Evolutionary conservation across 805 yeast species (phyloP), one percentile per base, ranked within the genome.

Genomic region (Wickerhamiella occidentalis): DNA sequence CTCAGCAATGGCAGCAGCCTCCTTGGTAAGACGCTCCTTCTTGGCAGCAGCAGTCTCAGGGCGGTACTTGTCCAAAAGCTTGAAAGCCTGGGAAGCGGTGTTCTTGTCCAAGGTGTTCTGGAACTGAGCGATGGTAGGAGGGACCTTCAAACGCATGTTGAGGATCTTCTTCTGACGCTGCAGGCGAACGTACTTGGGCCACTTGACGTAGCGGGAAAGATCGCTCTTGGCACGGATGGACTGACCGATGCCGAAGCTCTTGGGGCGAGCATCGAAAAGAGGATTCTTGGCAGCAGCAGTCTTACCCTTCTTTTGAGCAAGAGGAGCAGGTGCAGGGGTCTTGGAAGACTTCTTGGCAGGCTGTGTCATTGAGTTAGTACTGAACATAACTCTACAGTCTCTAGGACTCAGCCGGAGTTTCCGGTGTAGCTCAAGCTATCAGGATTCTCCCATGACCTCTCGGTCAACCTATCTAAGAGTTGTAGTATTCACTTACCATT

Each of bases 81-180:
- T 88, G 82, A 90, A 85, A 64, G 95, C 77, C 75, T 85, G 94
- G 65, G 96, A 76, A 67, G 98, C 97, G 62, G 97, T 84, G 87
- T 90, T 90, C 84, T 88, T 88, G 84, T 90, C 98, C 72, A 90
- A 79, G 67, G 87, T 82, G 75, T 83, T 76, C 68, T 86, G 87
- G 82, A 90, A 90, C 77, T 90, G 98, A 60, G 97, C 80, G 69
- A 90, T 81, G 60, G 97, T 83, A 68, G 98, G 98, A 62, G 98
- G 98, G 69, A 90, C 98, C 83, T 92, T 90, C 70, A 90, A 80
- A 82, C 98, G 88, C 73, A 88, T 71, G 65, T 81, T 76, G 71
- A 90, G 79, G 71, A 90, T 83, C 81, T 90, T 90, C 83, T 82
- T 92, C 77, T 92, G 97, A 80, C 98, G 88, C 79, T 90, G 98